Evolutionary conservation across 1,284 basidiomycete genomes (phyloP), one percentile per base, ranked within the genome.

Genomic region (Puccinia horiana): DNA sequence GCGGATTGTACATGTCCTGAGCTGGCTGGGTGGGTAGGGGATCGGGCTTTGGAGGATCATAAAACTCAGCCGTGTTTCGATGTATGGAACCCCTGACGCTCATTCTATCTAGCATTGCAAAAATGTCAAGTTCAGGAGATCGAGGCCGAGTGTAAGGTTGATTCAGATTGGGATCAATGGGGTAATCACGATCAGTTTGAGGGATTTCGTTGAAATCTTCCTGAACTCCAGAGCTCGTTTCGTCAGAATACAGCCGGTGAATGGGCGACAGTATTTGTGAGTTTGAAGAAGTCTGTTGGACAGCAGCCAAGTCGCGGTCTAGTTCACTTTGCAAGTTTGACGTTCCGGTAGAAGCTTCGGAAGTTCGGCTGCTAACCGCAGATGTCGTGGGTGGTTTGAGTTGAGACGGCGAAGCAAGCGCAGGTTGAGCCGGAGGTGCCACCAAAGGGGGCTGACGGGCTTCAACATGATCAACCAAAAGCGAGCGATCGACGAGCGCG

Each of bases 71-170:
- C 26, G 80, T 67, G 42, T 63, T 73, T 58, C 74, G 73, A 26
- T 82, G 79, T 47, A 81, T 82, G 0, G 80, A 76, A 23, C 73
- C 73, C 23, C 26, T 67, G n/a, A 76, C 73, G 47, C 80, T 82
- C 80, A 82, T 82, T 32, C 80, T 52, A 52, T 82, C 80, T 23
- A 82, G 73, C 80, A 82, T 76, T n/a, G 72, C 80, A 70, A 82
- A 82, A 26, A 82, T 63, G 58, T 82, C 80, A 23, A 82, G 58
- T 47, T 82, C 80, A 18, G 80, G 80, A 42, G 73, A 67, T 52
- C 40, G 47, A 35, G 79, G 35, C 29, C 79, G 67, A 26, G 40
- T 70, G 29, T 52, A 52, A 26, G 63, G 63, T 47, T 42, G 40
- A 29, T 56, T 35, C 29, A 72, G 42, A 42, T 81, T 81, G 42